Evolutionary conservation across 768 basidiomycete genomes (phyloP), one percentile per base, ranked within the genome.

Genomic region (Kwoniella dendrophila): DNA sequence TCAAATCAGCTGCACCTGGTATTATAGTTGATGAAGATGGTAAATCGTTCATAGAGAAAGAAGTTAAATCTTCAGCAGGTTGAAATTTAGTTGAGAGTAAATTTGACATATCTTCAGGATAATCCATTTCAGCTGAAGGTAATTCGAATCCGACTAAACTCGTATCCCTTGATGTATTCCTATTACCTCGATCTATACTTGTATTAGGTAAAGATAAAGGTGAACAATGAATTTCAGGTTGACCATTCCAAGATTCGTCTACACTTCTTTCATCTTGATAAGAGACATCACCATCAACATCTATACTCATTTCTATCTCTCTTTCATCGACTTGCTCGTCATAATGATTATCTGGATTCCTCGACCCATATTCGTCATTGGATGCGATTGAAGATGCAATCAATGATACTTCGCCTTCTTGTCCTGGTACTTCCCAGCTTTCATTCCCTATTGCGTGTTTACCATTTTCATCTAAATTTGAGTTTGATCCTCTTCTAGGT

Each of bases 321-420:
- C 49, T 14, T 14, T 55, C 53, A 41, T 55, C 53, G 24, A 40
- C 53, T 27, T 40, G 53, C 27, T 58, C 36, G 6, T 57, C 59
- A n/a, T 32, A 51, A 34, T n/a, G n/a, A n/a, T 51, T 51, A 51
- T 51, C 30, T 18, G n/a, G 18, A 3, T n/a, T 30, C 44, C 57
- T 41, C 4, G 32, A 41, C 8, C 16, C 14, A 34, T 51, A 18
- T n/a, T 22, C 41, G 14, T 58, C 53, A 8, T 74, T 67, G 16
- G 44, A 51, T 0, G 68, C 66, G 1, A 36, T 56, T n/a, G 74
- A 69, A 22, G 66, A 68, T 20, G 63, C 72, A 1, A 71, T 55
- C 8, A 75, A 55, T 10, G 74, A 75, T 3, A 75, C 55, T 49
- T 75, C 74, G 2, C 74, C 74, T 56, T 75, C 74, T 54, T 75